Evolutionary conservation across 352 stramenopile species (phyloP).

Genomic region (Blastocystis sp.): DNA sequence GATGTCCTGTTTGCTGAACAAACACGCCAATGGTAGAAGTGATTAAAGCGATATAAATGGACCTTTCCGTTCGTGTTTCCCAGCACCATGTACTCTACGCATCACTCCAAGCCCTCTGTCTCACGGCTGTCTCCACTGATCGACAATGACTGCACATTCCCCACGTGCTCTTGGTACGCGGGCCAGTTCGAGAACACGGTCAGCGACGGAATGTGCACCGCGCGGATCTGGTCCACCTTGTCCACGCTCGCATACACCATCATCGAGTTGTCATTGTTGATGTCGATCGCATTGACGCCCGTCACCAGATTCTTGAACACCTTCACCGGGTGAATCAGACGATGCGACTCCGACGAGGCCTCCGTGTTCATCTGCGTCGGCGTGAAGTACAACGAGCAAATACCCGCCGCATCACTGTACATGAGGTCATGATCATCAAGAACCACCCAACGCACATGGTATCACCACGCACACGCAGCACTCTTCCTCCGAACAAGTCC

Average conservation of each 20-base stretch:
- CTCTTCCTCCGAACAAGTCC: slow-evolving; percentile 29
- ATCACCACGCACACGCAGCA: slow-evolving; percentile 30
- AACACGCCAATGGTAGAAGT: slow-evolving; percentile 62
- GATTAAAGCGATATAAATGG: slow-evolving; percentile 67
- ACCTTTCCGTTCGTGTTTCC: slow-evolving; percentile 19
- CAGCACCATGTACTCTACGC: slow-evolving; percentile 54
- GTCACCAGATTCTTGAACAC: slow-evolving; percentile 64
- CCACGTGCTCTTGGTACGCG: background rate
- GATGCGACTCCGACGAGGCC: background rate
- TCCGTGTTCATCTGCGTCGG: slow-evolving; percentile 25
- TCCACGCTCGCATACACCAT: slow-evolving; percentile 39
- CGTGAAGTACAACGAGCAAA: slow-evolving; percentile 17
- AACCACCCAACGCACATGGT: slow-evolving; percentile 32
- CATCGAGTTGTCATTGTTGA: slow-evolving; percentile 60
- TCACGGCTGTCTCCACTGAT: slow-evolving; percentile 59
- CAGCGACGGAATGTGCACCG: background rate
- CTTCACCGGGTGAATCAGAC: slow-evolving; percentile 48
- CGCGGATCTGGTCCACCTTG: slow-evolving; percentile 28
- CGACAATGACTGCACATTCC: background rate
- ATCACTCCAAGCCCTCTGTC: background rate
- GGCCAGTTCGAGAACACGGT: slow-evolving; percentile 53
- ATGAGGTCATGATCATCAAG: background rate
- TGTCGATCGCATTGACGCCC: background rate
- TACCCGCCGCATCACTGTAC: slow-evolving; percentile 1
- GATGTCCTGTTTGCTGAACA: slow-evolving; percentile 13